A percentile compares a stretch with the other conserved stretches of the same genome.
Conservation (phyloP, 768 basidiomycete species). For the Rhizopogon sp. region DNA sequence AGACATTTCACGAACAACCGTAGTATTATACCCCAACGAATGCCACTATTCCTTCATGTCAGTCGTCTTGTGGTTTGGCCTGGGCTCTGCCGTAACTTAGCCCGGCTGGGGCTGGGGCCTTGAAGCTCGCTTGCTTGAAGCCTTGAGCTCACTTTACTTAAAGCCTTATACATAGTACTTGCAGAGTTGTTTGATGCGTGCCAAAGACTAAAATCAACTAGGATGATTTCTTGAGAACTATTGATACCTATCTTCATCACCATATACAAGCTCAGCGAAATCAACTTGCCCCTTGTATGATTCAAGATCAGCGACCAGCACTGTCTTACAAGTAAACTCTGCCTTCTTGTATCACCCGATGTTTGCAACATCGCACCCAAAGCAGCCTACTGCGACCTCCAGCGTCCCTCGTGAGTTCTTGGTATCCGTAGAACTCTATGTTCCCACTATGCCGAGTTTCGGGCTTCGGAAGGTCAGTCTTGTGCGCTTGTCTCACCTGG, state of each 20-base stretch:
- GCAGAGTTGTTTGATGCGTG: too few relatives aligned
- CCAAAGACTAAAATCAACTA: not conserved
- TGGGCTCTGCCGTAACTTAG: too few relatives aligned
- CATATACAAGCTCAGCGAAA: not conserved
- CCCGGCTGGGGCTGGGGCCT: not conserved
- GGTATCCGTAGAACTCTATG: constrained; percentile 57
- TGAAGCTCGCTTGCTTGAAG: too few relatives aligned
- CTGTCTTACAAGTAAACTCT: not conserved
- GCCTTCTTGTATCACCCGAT: not conserved
- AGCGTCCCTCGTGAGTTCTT: constrained; percentile 45
- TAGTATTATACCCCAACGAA: constrained; percentile 5
- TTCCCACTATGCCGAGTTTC: constrained; percentile 46
- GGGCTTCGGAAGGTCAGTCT: constrained; percentile 54
- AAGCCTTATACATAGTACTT: too few relatives aligned
- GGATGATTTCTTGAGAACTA: not conserved
- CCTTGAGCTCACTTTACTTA: too few relatives aligned
- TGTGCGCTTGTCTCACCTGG: not conserved
- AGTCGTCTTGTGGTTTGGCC: too few relatives aligned
- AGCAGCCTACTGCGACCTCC: not conserved
- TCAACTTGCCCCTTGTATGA: not conserved
- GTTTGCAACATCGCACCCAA: constrained; percentile 2
- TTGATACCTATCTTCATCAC: not conserved
- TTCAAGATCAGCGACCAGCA: not conserved
- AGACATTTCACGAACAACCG: constrained; percentile 2
- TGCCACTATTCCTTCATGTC: not conserved